Evolutionary conservation across 2,329 filamentous ascomycete genomes (phyloP), one percentile per base, ranked within the genome.

Genomic region (Colletotrichum aenigma): DNA sequence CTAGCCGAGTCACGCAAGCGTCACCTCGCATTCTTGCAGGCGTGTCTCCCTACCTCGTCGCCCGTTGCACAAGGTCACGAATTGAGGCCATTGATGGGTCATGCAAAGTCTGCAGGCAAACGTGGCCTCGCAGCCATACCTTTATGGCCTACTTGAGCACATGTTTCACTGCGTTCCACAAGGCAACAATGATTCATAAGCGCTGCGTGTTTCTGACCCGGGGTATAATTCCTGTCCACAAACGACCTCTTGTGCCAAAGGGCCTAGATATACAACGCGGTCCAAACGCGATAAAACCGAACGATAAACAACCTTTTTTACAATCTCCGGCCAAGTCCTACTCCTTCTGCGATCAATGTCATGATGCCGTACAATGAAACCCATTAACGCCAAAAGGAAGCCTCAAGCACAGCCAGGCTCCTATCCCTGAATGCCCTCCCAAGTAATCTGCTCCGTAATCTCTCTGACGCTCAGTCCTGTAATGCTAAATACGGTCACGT

Each of bases 401-500:
- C 66, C 32, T 60, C 48, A 62, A 71, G 38, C 66, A 24, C 28
- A 36, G 61, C 52, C 38, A 43, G 52, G 18, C 30, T 55, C 56
- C 28, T 66, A 72, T 26, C 83, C 83, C 52, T 80, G 80, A 55
- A 87, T 83, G 68, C 85, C 85, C 71, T 87, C 85, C 85, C 85
- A 87, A 16, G 85, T 86, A 68, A 85, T 72, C 75, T 87, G 83
- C 15, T 87, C 85, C 52, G 82, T 86, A 24, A 84, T 83, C 70
- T 88, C 86, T 4, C 85, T 83, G 16, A 87, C 82, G 24, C 85
- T 86, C 83, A 88, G 84, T 78, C 86, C 86, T 10, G 86, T 87
- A 36, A 91, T 89, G 80, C 88, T 91, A 68, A 88, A 83, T 15
- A 94, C 87, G 1, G 93, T 94, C 79, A 92, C 87, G 79, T 94